These are phyloP conservation scores for Aspergillus cavernicola DNA, from an alignment of 495 filamentous ascomycete genomes.

Conservation along the genomic window DNA sequence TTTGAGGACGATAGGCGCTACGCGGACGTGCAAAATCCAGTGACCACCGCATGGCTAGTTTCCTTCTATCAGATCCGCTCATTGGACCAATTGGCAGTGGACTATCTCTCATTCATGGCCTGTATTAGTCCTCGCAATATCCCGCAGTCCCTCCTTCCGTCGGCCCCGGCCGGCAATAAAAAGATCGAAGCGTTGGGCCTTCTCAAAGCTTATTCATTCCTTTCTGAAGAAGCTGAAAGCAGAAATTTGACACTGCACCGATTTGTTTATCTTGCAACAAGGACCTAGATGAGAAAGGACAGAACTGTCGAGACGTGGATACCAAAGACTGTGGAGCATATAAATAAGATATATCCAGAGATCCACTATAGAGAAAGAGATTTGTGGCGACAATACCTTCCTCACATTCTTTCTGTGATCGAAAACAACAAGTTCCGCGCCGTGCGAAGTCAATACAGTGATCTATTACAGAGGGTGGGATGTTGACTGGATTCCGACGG, in stretches of 20 bases:
- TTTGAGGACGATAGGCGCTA: conserved; percentile 43
- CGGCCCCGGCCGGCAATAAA: not conserved
- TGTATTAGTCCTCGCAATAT: conserved; percentile 28
- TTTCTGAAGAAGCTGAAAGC: conserved; percentile 7
- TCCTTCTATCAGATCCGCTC: conserved; percentile 47
- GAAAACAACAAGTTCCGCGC: not conserved
- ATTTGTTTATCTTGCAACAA: conserved; percentile 21
- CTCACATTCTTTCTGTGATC: not conserved
- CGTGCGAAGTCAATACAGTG: not conserved
- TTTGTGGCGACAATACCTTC: not conserved
- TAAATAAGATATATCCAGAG: not conserved
- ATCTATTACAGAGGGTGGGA: too few species aligned
- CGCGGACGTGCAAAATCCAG: conserved; percentile 39
- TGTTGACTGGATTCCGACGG: not conserved
- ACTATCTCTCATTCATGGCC: conserved; percentile 13
- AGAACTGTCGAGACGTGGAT: not conserved
- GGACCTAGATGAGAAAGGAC: conserved; percentile 12
- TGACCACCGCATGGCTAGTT: conserved; percentile 52
- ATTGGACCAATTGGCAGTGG: conserved; percentile 23
- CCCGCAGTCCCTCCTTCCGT: conserved; percentile 26
- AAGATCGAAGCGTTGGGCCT: conserved; percentile 15
- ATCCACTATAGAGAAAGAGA: not conserved
- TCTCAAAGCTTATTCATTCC: conserved; percentile 22
- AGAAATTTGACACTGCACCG: conserved; percentile 14
- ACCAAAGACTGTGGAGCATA: not conserved